Evolutionary conservation across 2,329 filamentous ascomycete genomes (phyloP).

Genomic region (Berkeleyomyces basicola): DNA sequence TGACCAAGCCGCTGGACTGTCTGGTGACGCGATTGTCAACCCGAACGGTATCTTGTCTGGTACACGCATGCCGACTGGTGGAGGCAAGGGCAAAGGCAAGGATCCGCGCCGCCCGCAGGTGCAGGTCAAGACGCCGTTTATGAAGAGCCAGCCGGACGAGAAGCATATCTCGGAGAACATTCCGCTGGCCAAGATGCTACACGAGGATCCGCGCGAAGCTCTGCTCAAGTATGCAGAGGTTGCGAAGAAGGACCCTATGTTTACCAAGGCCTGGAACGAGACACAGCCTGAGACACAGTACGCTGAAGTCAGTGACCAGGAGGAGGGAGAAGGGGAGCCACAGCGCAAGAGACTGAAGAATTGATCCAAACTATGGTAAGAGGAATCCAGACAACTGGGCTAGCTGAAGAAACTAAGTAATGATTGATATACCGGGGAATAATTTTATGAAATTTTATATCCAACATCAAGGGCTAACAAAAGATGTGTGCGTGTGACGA

Average conservation of each 20-base stretch:
- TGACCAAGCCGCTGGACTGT: constrained; percentile 64
- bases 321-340: constrained; percentile 39
- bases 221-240: constrained; percentile 89
- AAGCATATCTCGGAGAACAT: constrained; percentile 79
- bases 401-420: too few species aligned
- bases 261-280: constrained; percentile 82
- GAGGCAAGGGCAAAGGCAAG: constrained; percentile 43
- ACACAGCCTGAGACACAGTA: constrained; percentile 90
- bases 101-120: constrained; percentile 78
- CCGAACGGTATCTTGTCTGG: constrained; percentile 41
- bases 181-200: constrained; percentile 58
- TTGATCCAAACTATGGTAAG: constrained; percentile 18
- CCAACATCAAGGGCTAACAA: too few species aligned
- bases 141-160: constrained; percentile 77
- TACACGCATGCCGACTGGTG: constrained; percentile 44
- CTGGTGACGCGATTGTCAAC: constrained; percentile 64
- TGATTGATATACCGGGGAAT: too few species aligned
- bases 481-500: too few species aligned
- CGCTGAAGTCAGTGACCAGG: constrained; percentile 74
- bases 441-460: too few species aligned
- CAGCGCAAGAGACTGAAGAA: constrained; percentile 47
- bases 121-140: constrained; percentile 73
- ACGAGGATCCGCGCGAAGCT: constrained; percentile 90
- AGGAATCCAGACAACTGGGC: too few species aligned
- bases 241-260: constrained; percentile 81